Evolutionary conservation across 768 basidiomycete species (phyloP), one percentile per base, ranked within the genome.

Genomic region (Crepidotus variabilis): DNA sequence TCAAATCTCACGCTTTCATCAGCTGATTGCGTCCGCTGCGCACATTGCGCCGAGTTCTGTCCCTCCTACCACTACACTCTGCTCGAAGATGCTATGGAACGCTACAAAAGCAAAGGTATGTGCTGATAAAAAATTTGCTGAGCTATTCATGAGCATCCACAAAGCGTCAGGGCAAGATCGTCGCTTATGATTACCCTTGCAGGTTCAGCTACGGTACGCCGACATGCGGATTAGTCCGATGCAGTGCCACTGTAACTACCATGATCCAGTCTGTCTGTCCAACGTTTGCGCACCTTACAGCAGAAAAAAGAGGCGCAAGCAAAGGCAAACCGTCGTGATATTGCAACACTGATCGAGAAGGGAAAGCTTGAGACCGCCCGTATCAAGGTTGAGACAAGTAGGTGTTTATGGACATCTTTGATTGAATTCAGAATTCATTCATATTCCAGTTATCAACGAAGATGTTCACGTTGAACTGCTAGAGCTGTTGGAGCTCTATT

Each of bases 401-500:
- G 60, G 85, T 77, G 54, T 50, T 55, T 49, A 56, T 64, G 61
- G 45, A 61, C 63, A 62, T 64, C 58, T 28, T 28, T 56, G 46
- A 22, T 47, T 50, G 52, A 33, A 51, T 48, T 49, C 43, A 59
- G 34, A 55, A 14, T 32, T 16, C 22, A 21, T 55, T 56, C 32
- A 50, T 60, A 43, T 50, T 36, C 47, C 11, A 87, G 88, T 93
- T 54, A 94, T 93, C 66, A 84, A 90, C 66, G 90, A 92, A 61
- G 91, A 94, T 65, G 81, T 92, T 47, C 81, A 91, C 66, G 75
- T 92, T 47, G 95, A 98, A 67, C 79, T 98, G 22, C 75, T 98
- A 35, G 96, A 99, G 66, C 76, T 98, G 5, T 76, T 99, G 23
- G 95, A 98, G 74, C 80, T 98, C 10, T 98, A 98, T 69, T 92